Percentiles rank a stretch among this genome's conserved stretches.
These are phyloP conservation scores for Hordeum vulgare DNA, from an alignment of 176 grass and related monocot species.

Conservation along the genomic window DNA sequence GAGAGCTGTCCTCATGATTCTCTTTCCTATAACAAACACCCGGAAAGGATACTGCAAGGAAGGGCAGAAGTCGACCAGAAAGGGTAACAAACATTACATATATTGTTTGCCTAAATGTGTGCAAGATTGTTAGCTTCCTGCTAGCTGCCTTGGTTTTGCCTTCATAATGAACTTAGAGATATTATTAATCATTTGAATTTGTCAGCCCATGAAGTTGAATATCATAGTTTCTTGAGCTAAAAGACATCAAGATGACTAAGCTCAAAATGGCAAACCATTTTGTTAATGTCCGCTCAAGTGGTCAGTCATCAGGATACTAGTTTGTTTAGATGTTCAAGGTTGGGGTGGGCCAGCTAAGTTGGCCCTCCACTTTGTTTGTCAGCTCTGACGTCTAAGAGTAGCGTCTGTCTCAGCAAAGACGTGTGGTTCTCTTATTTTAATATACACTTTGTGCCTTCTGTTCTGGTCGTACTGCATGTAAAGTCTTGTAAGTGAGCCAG, in stretches of 20 bases:
- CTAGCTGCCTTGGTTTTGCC: background rate
- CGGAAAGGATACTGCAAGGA: slow-evolving; percentile 28
- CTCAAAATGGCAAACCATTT: background rate
- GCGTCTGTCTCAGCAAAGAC: background rate
- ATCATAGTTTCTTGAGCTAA: background rate
- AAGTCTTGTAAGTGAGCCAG: background rate
- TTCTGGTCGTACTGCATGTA: background rate
- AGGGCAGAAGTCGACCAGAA: slow-evolving; percentile 34
- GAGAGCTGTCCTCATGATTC: background rate
- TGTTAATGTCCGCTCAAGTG: background rate
- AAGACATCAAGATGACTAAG: background rate
- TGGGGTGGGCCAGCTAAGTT: background rate
- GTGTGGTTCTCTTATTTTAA: background rate
- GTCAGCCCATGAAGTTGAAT: background rate
- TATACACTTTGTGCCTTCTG: background rate
- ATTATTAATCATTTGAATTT: slow-evolving; percentile 1
- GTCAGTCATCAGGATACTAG: background rate
- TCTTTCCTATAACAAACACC: slow-evolving; percentile 24
- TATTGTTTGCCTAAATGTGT: slow-evolving; percentile 1
- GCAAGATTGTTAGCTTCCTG: background rate
- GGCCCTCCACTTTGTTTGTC: background rate
- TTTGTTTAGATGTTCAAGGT: background rate
- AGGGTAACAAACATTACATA: slow-evolving; percentile 20
- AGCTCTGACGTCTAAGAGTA: background rate
- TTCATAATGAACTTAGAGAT: background rate